A percentile compares a stretch with the other conserved stretches of the same genome.
Evolutionary conservation across 306 rosid genomes (phyloP).

Genomic region (Vigna angularis): DNA sequence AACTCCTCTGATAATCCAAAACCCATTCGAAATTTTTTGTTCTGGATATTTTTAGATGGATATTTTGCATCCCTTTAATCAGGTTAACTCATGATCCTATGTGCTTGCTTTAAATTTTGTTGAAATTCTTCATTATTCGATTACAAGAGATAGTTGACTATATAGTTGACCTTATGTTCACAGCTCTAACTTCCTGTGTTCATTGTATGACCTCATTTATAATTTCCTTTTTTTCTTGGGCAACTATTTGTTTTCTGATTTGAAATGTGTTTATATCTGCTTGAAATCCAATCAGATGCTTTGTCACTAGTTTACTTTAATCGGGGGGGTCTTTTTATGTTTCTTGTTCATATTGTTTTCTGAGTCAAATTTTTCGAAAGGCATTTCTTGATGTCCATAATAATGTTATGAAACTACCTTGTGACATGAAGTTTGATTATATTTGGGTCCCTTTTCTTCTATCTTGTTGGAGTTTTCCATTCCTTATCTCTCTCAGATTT

Average conservation of each 20-base stretch:
- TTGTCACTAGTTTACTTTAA: no score
- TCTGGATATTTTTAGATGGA: neutral
- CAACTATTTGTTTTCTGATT: neutral
- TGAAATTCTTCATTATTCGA: slow-evolving; percentile 4
- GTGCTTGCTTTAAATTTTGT: neutral
- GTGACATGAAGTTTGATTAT: slow-evolving; percentile 13
- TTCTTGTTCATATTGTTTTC: neutral
- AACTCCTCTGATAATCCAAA: no score
- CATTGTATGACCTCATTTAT: neutral
- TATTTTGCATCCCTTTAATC: neutral
- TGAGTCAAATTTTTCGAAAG: neutral
- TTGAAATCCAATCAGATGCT: no score
- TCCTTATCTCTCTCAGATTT: slow-evolving; percentile 2
- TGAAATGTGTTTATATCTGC: no score
- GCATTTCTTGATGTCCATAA: neutral
- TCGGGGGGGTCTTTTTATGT: neutral
- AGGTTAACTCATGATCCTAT: neutral
- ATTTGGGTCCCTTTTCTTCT: neutral
- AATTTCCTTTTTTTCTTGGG: neutral
- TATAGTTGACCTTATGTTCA: neutral
- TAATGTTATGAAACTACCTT: slow-evolving; percentile 15
- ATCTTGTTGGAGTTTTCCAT: neutral
- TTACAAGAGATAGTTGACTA: neutral
- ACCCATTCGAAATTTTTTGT: neutral
- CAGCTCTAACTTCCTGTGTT: neutral